Conservation (phyloP, 2,329 filamentous ascomycete genomes). For the Zopfia rhizophila region DNA sequence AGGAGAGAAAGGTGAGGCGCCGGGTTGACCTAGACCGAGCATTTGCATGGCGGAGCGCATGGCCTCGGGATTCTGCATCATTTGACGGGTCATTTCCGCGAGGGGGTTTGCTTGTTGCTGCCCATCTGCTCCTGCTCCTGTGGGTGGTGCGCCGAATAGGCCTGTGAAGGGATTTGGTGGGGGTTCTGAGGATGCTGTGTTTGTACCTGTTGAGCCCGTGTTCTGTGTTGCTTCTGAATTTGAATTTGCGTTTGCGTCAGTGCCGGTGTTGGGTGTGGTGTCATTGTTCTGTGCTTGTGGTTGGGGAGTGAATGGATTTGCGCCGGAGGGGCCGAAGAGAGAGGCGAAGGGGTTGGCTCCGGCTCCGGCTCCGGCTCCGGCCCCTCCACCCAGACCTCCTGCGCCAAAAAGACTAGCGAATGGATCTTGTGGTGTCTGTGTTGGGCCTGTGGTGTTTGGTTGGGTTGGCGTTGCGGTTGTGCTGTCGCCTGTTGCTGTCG, state of each 20-base stretch:
- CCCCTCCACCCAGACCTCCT: constrained; percentile 43
- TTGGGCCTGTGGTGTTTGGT: constrained; percentile 44
- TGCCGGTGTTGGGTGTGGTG: constrained; percentile 32
- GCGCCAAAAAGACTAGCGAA: constrained; percentile 56
- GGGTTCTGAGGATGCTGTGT: constrained; percentile 13
- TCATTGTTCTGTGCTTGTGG: constrained; percentile 33
- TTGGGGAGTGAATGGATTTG: constrained; percentile 48
- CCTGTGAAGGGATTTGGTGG: constrained; percentile 75
- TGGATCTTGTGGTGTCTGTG: constrained; percentile 54
- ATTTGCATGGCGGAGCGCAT: constrained; percentile 65
- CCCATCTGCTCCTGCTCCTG: constrained; percentile 27
- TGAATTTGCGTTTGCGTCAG: constrained; percentile 26
- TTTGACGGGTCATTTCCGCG: constrained; percentile 54
- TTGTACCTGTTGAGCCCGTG: constrained; percentile 12
- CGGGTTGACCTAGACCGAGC: too few species aligned
- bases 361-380: constrained; percentile 35
- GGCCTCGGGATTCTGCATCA: constrained; percentile 68
- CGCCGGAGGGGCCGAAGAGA: constrained; percentile 58
- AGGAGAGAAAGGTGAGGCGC: too few species aligned
- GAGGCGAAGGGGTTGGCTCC: constrained; percentile 69
- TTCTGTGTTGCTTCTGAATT: constrained; percentile 18
- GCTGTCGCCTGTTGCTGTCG: constrained; percentile 33
- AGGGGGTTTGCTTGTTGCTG: constrained; percentile 60
- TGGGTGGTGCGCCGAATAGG: constrained; percentile 63
- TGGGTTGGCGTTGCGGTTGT: constrained; percentile 52